Base-by-base conservation (phyloP, 2,329 filamentous ascomycete genomes). In the Fusarium oligoseptatum region DNA sequence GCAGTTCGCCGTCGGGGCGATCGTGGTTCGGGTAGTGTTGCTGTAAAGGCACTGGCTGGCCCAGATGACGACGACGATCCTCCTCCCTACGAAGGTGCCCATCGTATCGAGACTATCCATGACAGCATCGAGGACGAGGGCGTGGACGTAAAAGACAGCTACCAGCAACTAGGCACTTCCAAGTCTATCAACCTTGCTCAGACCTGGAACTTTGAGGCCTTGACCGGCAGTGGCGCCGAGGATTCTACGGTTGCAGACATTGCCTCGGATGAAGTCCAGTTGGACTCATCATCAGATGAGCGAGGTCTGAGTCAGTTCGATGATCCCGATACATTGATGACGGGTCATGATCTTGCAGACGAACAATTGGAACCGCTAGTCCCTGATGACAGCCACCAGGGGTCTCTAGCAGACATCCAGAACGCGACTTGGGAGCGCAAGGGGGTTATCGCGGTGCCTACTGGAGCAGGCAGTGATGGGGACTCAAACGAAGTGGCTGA, bases 1-100 rank as follows among this genome's bases (percentile, higher is more conserved):
- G 93, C 88, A 92, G 90, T 84, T 93, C 92, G 83, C 91, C 92
- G 81, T 88, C 88, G 81, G 85, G 89, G 83, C 88, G 88, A 84
- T 87, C 88, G 81, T 72, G 75, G 89, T 88, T 88, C 84, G 84
- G 86, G 81, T 83, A 86, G 79, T 75, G 81, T 80, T 74, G 80
- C 77, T 20, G 76, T 79, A 64, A 80, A 79, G 61, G 75, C 77
- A 56, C 73, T 77, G 22, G 60, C 75, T n/a, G 77, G 70, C 15
- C 62, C 68, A 5, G 79, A 79, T 7, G 80, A 79, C 20, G 79
- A 80, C 20, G 82, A 82, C 10, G 81, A 77, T 3, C 77, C 81
- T 6, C 83, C 83, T 3, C 66, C 81, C 2, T 85, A 85, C 67
- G 78, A 77, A 43, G 75, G 76, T 17, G 57, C 74, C 14, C 72